phyloP scores from a whole-genome alignment of 192 early-diverging fungal genomes.

The Entophlyctis luteolus region DNA sequence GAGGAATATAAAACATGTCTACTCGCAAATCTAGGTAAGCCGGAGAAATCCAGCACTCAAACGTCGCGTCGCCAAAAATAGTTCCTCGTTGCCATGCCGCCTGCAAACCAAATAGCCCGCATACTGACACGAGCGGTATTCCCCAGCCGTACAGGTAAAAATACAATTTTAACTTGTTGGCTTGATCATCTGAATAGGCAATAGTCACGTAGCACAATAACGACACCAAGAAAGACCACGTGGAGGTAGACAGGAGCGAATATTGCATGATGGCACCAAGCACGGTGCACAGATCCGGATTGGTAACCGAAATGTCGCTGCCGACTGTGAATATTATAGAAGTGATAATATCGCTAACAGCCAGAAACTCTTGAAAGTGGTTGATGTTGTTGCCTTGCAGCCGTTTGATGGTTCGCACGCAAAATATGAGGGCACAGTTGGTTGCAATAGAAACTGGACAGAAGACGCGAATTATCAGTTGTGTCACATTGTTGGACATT shows the following conservation, averaged over 20 bases:
- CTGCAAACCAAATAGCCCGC: not conserved
- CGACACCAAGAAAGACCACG: not conserved
- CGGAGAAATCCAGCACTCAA: constrained; percentile 9
- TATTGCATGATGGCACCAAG: not conserved
- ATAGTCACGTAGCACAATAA: not conserved
- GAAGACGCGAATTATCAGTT: no score
- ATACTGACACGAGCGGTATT: not conserved
- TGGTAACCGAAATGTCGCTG: not conserved
- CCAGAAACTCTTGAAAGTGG: not conserved
- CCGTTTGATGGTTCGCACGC: not conserved
- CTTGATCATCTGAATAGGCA: not conserved
- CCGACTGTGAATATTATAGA: not conserved
- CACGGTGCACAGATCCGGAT: not conserved
- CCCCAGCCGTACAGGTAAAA: not conserved
- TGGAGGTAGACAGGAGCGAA: not conserved
- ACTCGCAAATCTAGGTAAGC: not conserved
- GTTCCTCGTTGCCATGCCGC: not conserved
- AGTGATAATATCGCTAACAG: not conserved
- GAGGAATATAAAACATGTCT: not conserved
- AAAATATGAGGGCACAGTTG: not conserved
- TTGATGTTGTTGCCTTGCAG: not conserved
- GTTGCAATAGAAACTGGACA: not conserved
- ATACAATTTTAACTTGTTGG: not conserved
- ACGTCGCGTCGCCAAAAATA: constrained; percentile 6
- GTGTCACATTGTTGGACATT: no score